phyloP scores from a whole-genome alignment of 2,329 filamentous ascomycete species.

The Lasiodiplodia theobromae region DNA sequence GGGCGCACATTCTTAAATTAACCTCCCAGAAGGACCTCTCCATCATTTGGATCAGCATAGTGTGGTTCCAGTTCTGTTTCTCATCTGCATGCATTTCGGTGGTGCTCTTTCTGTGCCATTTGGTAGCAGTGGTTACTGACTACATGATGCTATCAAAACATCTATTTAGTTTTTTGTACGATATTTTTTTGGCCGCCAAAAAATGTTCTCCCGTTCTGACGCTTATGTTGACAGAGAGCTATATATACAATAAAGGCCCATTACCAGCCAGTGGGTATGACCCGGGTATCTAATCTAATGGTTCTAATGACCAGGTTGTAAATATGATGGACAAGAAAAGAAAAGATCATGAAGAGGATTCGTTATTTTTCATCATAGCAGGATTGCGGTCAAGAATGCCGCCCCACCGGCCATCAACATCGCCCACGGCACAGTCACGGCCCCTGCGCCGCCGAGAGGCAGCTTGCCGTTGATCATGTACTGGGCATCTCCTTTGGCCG shows the following conservation, averaged over 20 bases:
- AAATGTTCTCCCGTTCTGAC: background rate
- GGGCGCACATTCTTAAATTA: slow-evolving; percentile 3
- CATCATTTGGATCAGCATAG: background rate
- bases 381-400: background rate
- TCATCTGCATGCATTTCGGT: background rate
- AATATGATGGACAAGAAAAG: background rate
- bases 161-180: background rate
- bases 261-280: background rate
- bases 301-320: background rate
- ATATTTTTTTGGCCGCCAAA: background rate
- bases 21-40: background rate
- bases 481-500: background rate
- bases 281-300: slow-evolving; percentile 13
- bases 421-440: background rate
- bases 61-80: background rate
- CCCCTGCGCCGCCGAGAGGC: slow-evolving; percentile 4
- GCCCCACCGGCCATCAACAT: background rate
- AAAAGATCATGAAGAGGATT: background rate
- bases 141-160: background rate
- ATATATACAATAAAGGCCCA: background rate
- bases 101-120: background rate
- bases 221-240: background rate
- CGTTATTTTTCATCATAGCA: background rate
- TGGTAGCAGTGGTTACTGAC: background rate
- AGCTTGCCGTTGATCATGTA: slow-evolving; percentile 18